phyloP scores from a whole-genome alignment of 164 flowering plant genomes.

The Pachysandra terminalis region DNA sequence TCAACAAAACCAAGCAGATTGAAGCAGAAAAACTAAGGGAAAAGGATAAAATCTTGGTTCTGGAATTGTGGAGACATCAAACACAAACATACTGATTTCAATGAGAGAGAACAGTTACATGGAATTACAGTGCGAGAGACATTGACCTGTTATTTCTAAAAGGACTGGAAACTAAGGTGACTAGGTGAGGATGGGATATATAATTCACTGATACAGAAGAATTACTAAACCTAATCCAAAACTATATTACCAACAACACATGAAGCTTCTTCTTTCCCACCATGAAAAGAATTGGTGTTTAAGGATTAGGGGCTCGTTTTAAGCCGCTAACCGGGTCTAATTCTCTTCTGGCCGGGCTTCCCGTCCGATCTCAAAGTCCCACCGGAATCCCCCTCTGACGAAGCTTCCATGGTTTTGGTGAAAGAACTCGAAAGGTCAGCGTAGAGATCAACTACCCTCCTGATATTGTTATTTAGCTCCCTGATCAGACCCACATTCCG shows the following conservation, averaged over 20 bases:
- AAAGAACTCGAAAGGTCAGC: constrained; percentile 63
- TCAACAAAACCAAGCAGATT: neutral
- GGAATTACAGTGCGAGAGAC: constrained; percentile 20
- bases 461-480: constrained; percentile 80
- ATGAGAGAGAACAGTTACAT: constrained; percentile 13
- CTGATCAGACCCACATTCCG: constrained; percentile 74
- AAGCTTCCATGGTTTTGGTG: constrained; percentile 61
- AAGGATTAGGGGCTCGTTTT: neutral
- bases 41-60: neutral
- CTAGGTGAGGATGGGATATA: constrained; percentile 5
- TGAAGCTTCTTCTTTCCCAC: neutral
- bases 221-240: constrained; percentile 9
- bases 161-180: constrained; percentile 1
- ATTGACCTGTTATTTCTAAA: constrained; percentile 20
- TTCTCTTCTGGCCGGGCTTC: constrained; percentile 64
- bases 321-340: constrained; percentile 45
- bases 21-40: neutral
- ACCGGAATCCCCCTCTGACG: constrained; percentile 68
- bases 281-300: neutral
- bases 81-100: constrained; percentile 13
- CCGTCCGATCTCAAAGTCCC: constrained; percentile 54
- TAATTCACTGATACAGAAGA: constrained; percentile 10
- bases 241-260: neutral
- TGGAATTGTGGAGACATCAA: neutral
- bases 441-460: constrained; percentile 82